Percentiles rank a stretch among this genome's conserved stretches.
phyloP scores from a whole-genome alignment of 257 asterid species.

The Nicotiana undulata region DNA sequence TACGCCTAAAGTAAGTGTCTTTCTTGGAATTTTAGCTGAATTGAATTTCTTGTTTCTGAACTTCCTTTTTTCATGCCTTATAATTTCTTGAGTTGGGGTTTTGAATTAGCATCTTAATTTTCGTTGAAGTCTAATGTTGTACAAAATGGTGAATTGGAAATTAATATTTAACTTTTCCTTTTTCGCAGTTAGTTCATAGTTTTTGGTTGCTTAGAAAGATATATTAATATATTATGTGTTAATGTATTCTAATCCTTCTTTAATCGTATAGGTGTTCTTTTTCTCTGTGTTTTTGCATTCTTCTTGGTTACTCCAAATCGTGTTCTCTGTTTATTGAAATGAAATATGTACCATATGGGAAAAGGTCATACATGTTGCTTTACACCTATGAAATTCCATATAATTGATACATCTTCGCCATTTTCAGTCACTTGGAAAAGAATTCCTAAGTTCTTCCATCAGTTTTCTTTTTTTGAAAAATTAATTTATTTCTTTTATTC shows the following conservation, averaged over 20 bases:
- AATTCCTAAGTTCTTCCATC: neutral
- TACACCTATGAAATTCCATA: neutral
- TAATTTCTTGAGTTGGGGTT: neutral
- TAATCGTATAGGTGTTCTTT: neutral
- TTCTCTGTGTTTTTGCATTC: neutral
- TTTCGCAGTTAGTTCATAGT: neutral
- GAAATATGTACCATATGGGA: neutral
- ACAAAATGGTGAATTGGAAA: neutral
- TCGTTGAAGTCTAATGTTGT: neutral
- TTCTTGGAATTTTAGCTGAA: neutral
- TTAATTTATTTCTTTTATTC: neutral
- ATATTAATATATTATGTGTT: neutral
- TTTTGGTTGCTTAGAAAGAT: neutral
- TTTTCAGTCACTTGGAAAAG: neutral
- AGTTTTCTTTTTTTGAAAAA: neutral
- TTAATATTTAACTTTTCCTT: neutral
- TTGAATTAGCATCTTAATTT: neutral
- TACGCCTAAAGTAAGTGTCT: constrained; percentile 64
- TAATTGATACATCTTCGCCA: neutral
- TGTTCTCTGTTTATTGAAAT: neutral
- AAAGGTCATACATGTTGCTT: neutral
- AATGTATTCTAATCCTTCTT: neutral
- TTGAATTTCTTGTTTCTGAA: neutral
- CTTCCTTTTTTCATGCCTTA: neutral
- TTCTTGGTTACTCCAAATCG: neutral